Base-by-base conservation (phyloP, 805 yeast genomes). In the Lipomyces japonicus region DNA sequence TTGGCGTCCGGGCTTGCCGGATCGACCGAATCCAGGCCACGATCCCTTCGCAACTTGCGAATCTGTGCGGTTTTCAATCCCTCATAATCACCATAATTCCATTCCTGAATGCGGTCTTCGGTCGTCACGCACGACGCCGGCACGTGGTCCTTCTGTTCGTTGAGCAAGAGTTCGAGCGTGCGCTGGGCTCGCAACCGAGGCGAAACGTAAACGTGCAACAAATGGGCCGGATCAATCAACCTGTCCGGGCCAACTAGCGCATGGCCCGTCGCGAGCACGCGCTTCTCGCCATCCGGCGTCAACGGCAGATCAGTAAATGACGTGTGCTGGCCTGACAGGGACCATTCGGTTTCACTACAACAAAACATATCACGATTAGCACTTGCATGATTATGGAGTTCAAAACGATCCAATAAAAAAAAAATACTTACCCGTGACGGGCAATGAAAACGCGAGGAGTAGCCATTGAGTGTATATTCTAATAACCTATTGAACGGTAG, bases 71-170 rank as follows among this genome's bases (percentile, higher is more conserved):
- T 84, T 50, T 75, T 65, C 58, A 81, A 67, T 3, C 97, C 97
- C 72, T 91, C 97, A 67, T 91, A 91, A 63, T 86, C 93, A 59
- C 97, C 97, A 63, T 91, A 91, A 59, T 87, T 95, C 97, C 97
- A 91, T 69, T 91, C 97, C 60, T 93, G 77, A 43, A 89, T 68
- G 61, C 87, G 89, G 42, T 54, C 50, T 24, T 85, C 80, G 55
- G 50, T 71, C 68, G 38, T 50, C 14, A 53, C 67, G 22, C 26
- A 21, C 26, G 30, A 30, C 36, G 50, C 42, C 10, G 37, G 37
- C 16, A 34, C 37, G 21, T 12, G 5, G 21, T 14, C 7, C 9
- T 6, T 14, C 19, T 34, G 10, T 25, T 42, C 50, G 28, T 56
- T 57, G 21, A 58, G 39, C 21, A 89, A 71, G 52, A 89, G 71